Evolutionary conservation across 2,329 filamentous ascomycete species (phyloP).

Genomic region (Cladophialophora yegresii): DNA sequence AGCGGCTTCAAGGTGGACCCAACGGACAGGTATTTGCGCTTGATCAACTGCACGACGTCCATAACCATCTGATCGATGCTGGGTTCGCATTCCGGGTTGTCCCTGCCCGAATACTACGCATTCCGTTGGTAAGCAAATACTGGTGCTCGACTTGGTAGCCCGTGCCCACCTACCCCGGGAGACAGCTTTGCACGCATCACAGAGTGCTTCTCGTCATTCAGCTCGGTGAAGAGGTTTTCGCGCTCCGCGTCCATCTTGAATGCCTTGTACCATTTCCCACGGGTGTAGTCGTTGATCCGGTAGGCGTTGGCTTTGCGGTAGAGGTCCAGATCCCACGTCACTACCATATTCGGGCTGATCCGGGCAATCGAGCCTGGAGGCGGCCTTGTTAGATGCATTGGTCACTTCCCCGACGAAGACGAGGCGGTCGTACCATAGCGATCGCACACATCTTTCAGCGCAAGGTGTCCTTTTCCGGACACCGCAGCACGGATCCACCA

Average conservation of each 20-base stretch:
- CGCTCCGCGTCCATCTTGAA: slow-evolving; percentile 56
- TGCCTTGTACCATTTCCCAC: slow-evolving; percentile 51
- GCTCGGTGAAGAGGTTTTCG: slow-evolving; percentile 58
- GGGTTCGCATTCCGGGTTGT: slow-evolving; percentile 55
- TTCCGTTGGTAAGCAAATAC: background rate
- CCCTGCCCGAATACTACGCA: slow-evolving; percentile 54
- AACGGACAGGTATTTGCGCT: slow-evolving; percentile 46
- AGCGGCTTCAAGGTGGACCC: slow-evolving; percentile 40
- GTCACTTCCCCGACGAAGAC: too few species aligned
- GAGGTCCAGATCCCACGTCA: slow-evolving; percentile 55
- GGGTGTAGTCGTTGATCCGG: slow-evolving; percentile 17
- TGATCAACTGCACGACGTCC: slow-evolving; percentile 54
- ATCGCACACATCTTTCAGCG: slow-evolving; percentile 18
- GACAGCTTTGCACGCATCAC: slow-evolving; percentile 53
- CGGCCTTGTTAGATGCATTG: background rate
- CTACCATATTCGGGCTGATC: slow-evolving; percentile 52
- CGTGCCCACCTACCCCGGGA: slow-evolving; percentile 50
- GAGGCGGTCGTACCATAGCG: slow-evolving; percentile 18
- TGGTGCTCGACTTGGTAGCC: background rate
- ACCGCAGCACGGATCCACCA: slow-evolving; percentile 27
- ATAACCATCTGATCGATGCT: slow-evolving; percentile 53
- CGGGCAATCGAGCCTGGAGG: slow-evolving; percentile 42
- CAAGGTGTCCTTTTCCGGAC: slow-evolving; percentile 14
- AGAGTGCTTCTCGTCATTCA: slow-evolving; percentile 53
- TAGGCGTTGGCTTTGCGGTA: slow-evolving; percentile 36